A percentile compares a stretch with the other conserved stretches of the same genome.
These are phyloP conservation scores for Blakeslea trispora DNA, from an alignment of 371 early-diverging fungal species.

Conservation along the genomic window DNA sequence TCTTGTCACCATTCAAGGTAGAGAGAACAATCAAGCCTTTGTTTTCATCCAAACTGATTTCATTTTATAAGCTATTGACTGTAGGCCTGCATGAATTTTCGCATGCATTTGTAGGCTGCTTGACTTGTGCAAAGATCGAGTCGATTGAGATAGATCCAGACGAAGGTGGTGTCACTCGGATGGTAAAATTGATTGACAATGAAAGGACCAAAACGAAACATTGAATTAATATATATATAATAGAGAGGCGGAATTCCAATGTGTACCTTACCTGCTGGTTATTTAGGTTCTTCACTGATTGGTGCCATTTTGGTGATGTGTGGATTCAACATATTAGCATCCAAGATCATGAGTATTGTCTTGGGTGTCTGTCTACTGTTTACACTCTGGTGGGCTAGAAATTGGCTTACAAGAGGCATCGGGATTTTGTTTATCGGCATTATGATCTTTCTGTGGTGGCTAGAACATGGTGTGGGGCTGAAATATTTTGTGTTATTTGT, in stretches of 20 bases:
- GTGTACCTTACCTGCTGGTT: conserved; percentile 78
- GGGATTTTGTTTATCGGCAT: conserved; percentile 82
- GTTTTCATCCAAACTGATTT: conserved; percentile 1
- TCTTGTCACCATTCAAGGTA: conserved; percentile 92
- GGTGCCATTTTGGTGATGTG: conserved; percentile 92
- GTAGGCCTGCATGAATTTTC: conserved; percentile 85
- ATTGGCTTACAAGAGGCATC: conserved; percentile 84
- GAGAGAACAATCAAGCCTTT: neutral
- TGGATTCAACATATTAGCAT: conserved; percentile 85
- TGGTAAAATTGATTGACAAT: conserved; percentile 48
- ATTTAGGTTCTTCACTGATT: conserved; percentile 75
- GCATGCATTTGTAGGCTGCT: conserved; percentile 78
- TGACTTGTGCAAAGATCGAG: conserved; percentile 89
- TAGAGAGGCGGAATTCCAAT: conserved; percentile 73
- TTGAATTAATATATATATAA: neutral
- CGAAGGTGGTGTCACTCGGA: conserved; percentile 88
- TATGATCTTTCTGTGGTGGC: conserved; percentile 84
- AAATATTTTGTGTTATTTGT: conserved; percentile 89
- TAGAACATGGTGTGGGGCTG: conserved; percentile 71
- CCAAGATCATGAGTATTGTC: conserved; percentile 81
- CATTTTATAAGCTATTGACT: conserved; percentile 60
- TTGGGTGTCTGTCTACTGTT: conserved; percentile 76
- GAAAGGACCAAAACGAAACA: neutral
- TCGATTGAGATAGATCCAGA: conserved; percentile 92
- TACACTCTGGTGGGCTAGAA: conserved; percentile 83